A percentile compares a stretch with the other conserved stretches of the same genome.
Evolutionary conservation across 1,139 yeast species (phyloP).

Genomic region (Debaryomyces fabryi): DNA sequence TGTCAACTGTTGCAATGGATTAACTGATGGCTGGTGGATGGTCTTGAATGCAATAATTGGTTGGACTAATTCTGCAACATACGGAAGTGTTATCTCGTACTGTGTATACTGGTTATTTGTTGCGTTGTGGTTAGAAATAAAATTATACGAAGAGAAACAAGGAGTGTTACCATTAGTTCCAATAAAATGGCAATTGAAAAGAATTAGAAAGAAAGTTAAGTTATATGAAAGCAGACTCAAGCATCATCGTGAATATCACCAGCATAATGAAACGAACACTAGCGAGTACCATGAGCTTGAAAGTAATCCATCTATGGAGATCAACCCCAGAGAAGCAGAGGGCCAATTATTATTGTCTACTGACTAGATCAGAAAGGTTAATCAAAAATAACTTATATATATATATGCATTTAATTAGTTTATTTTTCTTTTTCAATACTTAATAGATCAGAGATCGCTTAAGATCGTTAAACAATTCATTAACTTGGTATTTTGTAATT

Average conservation of each 20-base stretch:
- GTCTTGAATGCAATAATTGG: constrained; percentile 88
- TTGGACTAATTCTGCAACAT: constrained; percentile 95
- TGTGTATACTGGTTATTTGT: constrained; percentile 74
- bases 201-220: constrained; percentile 53
- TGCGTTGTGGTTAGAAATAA: constrained; percentile 51
- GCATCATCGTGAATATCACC: constrained; percentile 8
- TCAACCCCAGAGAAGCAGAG: constrained; percentile 13
- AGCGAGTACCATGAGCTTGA: constrained; percentile 13
- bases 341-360: constrained; percentile 13
- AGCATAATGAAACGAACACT: constrained; percentile 1
- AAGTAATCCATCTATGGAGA: constrained; percentile 15
- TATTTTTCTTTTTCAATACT: neutral
- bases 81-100: constrained; percentile 85
- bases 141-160: constrained; percentile 61
- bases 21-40: constrained; percentile 92
- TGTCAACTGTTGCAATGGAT: constrained; percentile 94
- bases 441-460: neutral
- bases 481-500: neutral
- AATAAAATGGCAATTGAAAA: constrained; percentile 56
- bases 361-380: neutral
- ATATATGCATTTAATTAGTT: neutral
- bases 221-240: constrained; percentile 21
- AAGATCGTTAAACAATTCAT: neutral
- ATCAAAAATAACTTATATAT: neutral
- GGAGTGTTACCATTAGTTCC: constrained; percentile 67